Percentiles rank a stretch among this genome's conserved stretches.
Conservation (phyloP, 345 rosid species). For the Eucalyptus dawsonii region DNA sequence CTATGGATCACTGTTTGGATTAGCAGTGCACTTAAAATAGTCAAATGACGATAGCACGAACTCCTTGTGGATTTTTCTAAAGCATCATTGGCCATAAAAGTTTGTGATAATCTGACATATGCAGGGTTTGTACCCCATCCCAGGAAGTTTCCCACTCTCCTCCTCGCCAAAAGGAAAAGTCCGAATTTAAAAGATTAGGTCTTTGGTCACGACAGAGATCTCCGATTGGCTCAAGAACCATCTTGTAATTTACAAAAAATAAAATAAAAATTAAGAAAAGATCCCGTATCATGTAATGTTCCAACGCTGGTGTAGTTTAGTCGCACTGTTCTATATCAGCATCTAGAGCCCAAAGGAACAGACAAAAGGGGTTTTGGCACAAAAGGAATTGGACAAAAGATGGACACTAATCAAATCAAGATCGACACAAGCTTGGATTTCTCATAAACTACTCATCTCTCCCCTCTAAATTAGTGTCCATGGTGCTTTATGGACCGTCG, state of each 20-base stretch:
- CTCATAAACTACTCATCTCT: neutral
- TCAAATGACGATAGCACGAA: neutral
- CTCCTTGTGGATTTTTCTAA: neutral
- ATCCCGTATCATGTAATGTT: neutral
- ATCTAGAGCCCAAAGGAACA: slow-evolving; percentile 2
- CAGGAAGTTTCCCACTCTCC: neutral
- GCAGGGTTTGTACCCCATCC: neutral
- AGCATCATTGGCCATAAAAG: neutral
- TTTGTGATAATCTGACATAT: neutral
- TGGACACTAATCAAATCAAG: neutral
- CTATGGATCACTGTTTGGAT: neutral
- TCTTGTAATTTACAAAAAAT: neutral
- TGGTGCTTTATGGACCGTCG: neutral
- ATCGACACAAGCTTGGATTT: neutral
- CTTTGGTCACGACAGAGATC: neutral
- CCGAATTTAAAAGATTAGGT: neutral
- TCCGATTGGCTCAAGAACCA: neutral
- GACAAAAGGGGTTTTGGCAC: neutral
- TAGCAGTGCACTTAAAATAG: neutral
- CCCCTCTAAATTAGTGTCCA: neutral
- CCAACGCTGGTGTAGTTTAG: slow-evolving; percentile 35
- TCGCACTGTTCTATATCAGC: slow-evolving; percentile 6
- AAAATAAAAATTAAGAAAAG: neutral
- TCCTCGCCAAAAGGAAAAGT: neutral
- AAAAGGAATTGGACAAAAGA: neutral